Evolutionary conservation across 208 protist genomes (phyloP).

Genomic region (Herpetomonas tarakana): DNA sequence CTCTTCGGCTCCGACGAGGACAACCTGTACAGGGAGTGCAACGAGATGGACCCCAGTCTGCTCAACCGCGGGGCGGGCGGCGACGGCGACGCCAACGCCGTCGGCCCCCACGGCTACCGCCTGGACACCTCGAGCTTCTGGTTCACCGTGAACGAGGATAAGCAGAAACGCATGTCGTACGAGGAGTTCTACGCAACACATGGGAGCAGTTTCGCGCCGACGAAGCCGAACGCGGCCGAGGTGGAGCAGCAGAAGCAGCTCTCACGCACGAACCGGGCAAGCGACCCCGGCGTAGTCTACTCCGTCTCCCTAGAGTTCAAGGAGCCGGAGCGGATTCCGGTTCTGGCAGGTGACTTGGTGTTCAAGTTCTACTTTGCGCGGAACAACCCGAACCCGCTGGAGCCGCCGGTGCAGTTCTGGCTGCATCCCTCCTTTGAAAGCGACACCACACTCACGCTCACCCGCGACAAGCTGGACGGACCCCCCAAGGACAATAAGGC

Average conservation of each 20-base stretch:
- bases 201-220: not conserved
- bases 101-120: slow-evolving; percentile 4
- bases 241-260: not conserved
- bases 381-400: slow-evolving; percentile 64
- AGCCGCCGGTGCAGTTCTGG: slow-evolving; percentile 72
- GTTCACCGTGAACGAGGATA: slow-evolving; percentile 4
- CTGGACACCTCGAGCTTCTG: slow-evolving; percentile 13
- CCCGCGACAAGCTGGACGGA: slow-evolving; percentile 52
- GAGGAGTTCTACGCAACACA: slow-evolving; percentile 9
- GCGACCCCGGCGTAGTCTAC: slow-evolving; percentile 17
- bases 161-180: slow-evolving; percentile 7
- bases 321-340: slow-evolving; percentile 36
- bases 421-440: slow-evolving; percentile 64
- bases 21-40: slow-evolving; percentile 42
- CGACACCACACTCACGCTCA: slow-evolving; percentile 21
- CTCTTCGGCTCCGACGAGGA: slow-evolving; percentile 54
- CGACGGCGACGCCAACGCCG: slow-evolving; percentile 7
- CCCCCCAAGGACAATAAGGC: slow-evolving; percentile 68
- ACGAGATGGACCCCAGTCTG: slow-evolving; percentile 34
- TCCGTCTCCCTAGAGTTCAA: slow-evolving; percentile 32
- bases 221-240: not conserved
- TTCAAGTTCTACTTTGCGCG: slow-evolving; percentile 69
- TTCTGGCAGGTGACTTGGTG: slow-evolving; percentile 49
- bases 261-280: slow-evolving; percentile 14
- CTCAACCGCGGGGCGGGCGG: not conserved